Evolutionary conservation across 139 green algal genomes (phyloP).

Genomic region (Mychonastes homosphaera): DNA sequence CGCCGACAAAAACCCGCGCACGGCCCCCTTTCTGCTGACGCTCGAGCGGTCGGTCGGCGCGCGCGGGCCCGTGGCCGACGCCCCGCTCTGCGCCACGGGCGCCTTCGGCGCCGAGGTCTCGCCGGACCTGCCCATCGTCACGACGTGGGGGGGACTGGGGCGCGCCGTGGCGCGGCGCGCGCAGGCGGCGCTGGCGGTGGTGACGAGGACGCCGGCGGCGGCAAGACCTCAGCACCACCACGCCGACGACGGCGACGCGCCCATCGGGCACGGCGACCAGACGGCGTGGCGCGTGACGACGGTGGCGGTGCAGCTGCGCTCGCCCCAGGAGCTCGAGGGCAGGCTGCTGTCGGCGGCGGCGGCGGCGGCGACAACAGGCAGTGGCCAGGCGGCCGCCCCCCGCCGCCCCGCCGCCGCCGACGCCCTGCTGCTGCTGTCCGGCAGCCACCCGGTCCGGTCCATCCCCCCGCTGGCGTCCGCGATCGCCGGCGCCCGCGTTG

Average conservation of each 20-base stretch:
- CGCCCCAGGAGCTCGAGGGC: neutral
- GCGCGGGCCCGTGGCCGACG: conserved; percentile 27
- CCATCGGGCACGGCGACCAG: too few species aligned
- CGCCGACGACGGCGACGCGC: too few species aligned
- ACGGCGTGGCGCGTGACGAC: too few species aligned
- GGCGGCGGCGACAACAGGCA: neutral
- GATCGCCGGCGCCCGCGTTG: too few species aligned
- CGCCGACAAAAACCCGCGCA: too few species aligned
- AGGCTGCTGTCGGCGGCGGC: neutral
- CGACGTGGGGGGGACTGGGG: conserved; percentile 39
- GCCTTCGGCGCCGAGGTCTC: conserved; percentile 48
- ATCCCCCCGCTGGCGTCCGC: too few species aligned
- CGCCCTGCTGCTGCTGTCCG: conserved; percentile 57
- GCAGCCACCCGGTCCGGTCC: conserved; percentile 47
- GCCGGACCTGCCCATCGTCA: conserved; percentile 55
- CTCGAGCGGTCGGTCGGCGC: conserved; percentile 30
- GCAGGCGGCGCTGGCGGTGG: neutral
- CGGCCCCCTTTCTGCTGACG: conserved; percentile 16
- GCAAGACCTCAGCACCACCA: too few species aligned
- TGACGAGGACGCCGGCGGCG: too few species aligned
- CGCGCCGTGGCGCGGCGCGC: neutral
- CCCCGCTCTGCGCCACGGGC: conserved; percentile 35
- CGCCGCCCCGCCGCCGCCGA: conserved; percentile 15
- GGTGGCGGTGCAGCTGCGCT: too few species aligned
- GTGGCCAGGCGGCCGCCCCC: neutral